Conservation (phyloP, 208 protist genomes). For the Phytomonas sp. region DNA sequence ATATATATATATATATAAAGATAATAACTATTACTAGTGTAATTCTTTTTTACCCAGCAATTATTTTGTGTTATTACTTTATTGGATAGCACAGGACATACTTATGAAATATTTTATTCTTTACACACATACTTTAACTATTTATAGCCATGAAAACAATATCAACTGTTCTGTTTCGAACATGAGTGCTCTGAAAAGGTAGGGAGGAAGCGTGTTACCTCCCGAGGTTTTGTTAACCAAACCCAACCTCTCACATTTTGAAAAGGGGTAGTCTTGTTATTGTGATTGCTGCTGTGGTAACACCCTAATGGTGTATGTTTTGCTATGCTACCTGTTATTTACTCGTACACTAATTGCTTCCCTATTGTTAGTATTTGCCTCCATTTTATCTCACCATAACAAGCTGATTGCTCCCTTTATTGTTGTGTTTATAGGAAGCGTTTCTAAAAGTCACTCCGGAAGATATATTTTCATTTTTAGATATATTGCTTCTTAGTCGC, state of each 20-base stretch:
- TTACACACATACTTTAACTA: slow-evolving; percentile 3
- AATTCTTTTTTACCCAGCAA: slow-evolving; percentile 6
- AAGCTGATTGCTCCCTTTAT: background rate
- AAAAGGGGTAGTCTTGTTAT: background rate
- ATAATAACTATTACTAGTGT: background rate
- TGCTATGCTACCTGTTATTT: background rate
- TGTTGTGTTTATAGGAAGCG: background rate
- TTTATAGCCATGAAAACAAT: background rate
- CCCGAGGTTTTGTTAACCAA: background rate
- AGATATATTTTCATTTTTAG: background rate
- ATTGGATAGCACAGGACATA: background rate
- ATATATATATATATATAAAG: slow-evolving; percentile 12
- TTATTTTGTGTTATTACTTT: background rate
- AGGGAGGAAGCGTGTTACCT: background rate
- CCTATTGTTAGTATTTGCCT: background rate
- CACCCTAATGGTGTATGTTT: background rate
- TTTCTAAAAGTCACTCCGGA: background rate
- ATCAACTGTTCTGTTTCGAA: background rate
- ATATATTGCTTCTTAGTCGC: background rate
- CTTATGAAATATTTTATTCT: background rate
- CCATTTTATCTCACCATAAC: background rate
- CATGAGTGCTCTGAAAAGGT: background rate
- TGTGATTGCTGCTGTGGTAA: background rate
- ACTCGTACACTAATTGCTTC: background rate
- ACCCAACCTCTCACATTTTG: background rate